These are phyloP conservation scores for Calendula officinalis DNA, from an alignment of 129 eudicot genomes.

Conservation along the genomic window DNA sequence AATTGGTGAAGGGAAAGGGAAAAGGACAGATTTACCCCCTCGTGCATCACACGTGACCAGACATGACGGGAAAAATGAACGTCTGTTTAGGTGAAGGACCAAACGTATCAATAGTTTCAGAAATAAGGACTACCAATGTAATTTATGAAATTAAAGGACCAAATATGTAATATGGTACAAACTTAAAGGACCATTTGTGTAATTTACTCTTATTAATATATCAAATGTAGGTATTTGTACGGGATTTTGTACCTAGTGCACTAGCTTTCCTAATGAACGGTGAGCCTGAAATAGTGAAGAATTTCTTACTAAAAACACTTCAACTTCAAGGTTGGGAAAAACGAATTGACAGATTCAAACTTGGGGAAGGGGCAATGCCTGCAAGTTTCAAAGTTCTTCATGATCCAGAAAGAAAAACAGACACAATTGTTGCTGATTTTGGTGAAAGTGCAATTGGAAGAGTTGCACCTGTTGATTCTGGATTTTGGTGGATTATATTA, in stretches of 20 bases:
- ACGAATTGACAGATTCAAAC: conserved; percentile 46
- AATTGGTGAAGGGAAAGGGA: no score
- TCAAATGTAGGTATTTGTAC: conserved; percentile 51
- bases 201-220: no score
- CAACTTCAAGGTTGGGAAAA: conserved; percentile 58
- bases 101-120: no score
- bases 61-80: no score
- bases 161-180: no score
- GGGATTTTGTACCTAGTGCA: conserved; percentile 60
- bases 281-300: conserved; percentile 52
- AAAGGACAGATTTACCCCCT: no score
- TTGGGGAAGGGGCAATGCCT: conserved; percentile 69
- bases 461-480: conserved; percentile 75
- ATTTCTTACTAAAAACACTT: conserved; percentile 52
- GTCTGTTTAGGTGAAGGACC: no score
- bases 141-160: no score
- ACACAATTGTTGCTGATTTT: conserved; percentile 44
- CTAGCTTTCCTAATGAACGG: conserved; percentile 52
- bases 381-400: conserved; percentile 58
- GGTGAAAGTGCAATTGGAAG: conserved; percentile 64
- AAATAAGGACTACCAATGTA: no score
- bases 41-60: no score
- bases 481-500: conserved; percentile 75
- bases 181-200: no score
- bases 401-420: conserved; percentile 30